Evolutionary conservation across 148 eudicot genomes (phyloP), one percentile per base, ranked within the genome.

Genomic region (Euryodendron excelsum): DNA sequence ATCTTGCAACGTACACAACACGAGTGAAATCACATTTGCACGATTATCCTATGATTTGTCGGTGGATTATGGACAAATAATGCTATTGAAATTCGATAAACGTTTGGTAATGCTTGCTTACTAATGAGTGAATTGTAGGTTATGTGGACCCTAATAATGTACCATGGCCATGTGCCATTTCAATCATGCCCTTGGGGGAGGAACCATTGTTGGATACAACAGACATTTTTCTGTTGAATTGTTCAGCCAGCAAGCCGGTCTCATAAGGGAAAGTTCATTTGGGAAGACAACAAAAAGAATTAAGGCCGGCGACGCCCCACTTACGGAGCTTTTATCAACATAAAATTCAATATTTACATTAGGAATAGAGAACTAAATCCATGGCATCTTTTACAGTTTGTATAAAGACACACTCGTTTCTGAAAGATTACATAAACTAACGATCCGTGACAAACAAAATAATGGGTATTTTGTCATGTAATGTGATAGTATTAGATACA

Each of bases 391-490:
- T 66, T 28, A 74, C 55, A n/a, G n/a, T 76, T 20, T 8, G 39
- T 44, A 37, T 47, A n/a, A n/a, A n/a, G 33, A 34, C 44, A 44
- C 73, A 77, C 64, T 30, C 52, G 20, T 66, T 45, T 25, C n/a
- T 28, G 73, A 1, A 39, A 69, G 56, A 78, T 70, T 45, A 21
- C 76, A 70, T 31, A 60, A 30, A 56, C 17, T 69, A 52, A 27
- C 3, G 13, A 25, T 2, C 75, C 53, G 67, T 69, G 75, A 55
- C 74, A 25, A 78, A 69, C 36, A 58, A 20, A 78, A 52, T 69
- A 68, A 59, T 75, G 36, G 55, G 31, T 61, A 11, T 28, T 71
- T 25, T 63, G 44, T 39, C 44, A 39, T 48, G 52, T 48, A 0
- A 48, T 48, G 52, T 8, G 13, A 48, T 48, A 12, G 52, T 48